Conservation (phyloP, 768 basidiomycete species). For the Kwoniella sp. region DNA sequence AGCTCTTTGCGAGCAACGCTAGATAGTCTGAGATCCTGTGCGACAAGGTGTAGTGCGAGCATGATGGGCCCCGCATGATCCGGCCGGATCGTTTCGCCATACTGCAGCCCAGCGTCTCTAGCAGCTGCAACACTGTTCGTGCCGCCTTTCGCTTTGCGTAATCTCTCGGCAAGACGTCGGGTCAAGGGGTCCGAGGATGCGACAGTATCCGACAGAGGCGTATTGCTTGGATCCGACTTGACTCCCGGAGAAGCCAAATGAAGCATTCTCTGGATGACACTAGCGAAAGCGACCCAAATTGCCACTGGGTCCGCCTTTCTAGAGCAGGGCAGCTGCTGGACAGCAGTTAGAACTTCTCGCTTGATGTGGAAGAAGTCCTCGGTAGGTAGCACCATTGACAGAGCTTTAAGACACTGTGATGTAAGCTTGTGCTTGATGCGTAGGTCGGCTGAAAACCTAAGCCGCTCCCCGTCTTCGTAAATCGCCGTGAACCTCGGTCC, state of each 20-base stretch:
- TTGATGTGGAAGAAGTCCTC: conserved; percentile 61
- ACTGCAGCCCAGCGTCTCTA: neutral
- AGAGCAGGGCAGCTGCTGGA: neutral
- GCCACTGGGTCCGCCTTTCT: neutral
- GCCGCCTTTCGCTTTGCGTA: neutral
- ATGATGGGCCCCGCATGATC: conserved; percentile 57
- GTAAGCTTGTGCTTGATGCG: conserved; percentile 60
- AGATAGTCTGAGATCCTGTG: conserved; percentile 53
- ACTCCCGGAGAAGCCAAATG: neutral
- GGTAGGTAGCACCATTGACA: conserved; percentile 61
- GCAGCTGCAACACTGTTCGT: no score
- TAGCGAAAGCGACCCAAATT: conserved; percentile 15
- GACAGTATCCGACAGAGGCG: neutral
- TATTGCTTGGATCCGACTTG: neutral
- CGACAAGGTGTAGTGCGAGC: conserved; percentile 73
- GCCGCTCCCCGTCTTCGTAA: conserved; percentile 56
- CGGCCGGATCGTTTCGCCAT: neutral
- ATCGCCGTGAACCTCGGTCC: conserved; percentile 58
- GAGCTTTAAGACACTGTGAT: conserved; percentile 58
- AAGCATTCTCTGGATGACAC: conserved; percentile 10
- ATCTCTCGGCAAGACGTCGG: conserved; percentile 22
- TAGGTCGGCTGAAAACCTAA: conserved; percentile 58
- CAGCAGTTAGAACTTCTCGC: conserved; percentile 49
- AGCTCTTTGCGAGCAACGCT: conserved; percentile 4
- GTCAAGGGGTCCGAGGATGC: conserved; percentile 18